Percentiles rank a stretch among this genome's conserved stretches.
These are phyloP conservation scores for Graphium sp. DNA, from an alignment of 2,329 filamentous ascomycete genomes.

Conservation along the genomic window DNA sequence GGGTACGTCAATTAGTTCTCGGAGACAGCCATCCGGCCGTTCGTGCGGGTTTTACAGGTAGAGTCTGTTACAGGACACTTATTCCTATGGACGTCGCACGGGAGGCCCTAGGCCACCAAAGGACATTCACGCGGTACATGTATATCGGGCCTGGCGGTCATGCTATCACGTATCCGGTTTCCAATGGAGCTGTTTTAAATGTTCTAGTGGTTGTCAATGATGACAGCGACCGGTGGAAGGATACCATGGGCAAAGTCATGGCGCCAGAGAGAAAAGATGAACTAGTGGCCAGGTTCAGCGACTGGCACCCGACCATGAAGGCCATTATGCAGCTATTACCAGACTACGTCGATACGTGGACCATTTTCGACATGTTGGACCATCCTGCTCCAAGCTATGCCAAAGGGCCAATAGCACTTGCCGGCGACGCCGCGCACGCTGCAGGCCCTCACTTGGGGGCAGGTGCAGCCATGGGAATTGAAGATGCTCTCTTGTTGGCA, in stretches of 20 bases:
- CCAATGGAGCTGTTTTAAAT: constrained; percentile 38
- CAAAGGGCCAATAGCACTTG: constrained; percentile 7
- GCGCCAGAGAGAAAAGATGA: neutral
- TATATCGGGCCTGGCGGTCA: constrained; percentile 40
- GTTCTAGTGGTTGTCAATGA: constrained; percentile 28
- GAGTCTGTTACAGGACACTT: constrained; percentile 45
- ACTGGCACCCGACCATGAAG: constrained; percentile 10
- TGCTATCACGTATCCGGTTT: constrained; percentile 43
- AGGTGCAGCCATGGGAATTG: constrained; percentile 11
- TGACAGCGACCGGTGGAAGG: no score
- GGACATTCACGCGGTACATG: constrained; percentile 32
- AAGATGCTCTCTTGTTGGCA: constrained; percentile 8
- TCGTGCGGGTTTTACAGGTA: constrained; percentile 32
- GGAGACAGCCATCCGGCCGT: constrained; percentile 24
- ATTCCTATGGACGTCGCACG: constrained; percentile 39
- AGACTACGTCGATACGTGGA: constrained; percentile 20
- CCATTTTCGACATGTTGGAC: constrained; percentile 7
- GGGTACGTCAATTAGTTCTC: constrained; percentile 32
- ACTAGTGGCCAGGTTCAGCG: neutral
- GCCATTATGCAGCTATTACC: constrained; percentile 25
- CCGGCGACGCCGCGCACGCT: constrained; percentile 11
- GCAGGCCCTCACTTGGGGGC: constrained; percentile 11
- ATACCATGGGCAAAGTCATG: no score
- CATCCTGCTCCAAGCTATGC: constrained; percentile 5
- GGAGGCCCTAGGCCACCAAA: constrained; percentile 26